Evolutionary conservation across 306 rosid species (phyloP), one percentile per base, ranked within the genome.

Genomic region (Vigna hirtella): DNA sequence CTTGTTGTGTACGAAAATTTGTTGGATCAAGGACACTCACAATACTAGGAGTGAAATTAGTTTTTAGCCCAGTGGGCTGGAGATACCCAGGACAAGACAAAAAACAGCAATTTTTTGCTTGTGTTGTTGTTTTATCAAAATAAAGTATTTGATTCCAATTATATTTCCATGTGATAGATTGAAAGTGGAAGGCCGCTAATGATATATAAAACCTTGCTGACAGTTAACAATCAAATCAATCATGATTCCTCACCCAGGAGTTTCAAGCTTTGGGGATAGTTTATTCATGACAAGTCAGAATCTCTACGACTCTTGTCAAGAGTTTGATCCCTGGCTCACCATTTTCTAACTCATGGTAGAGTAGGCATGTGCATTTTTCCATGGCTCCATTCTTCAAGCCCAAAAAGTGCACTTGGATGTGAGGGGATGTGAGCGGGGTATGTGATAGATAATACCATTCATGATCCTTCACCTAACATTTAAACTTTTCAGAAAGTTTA

Each of bases 111-210:
- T 24, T 58, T 26, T 61, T 34, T 30, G 47, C 63, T 32, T n/a
- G 55, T 4, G 52, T 14, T 68, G 67, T 30, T 69, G 38, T 63
- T 69, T 56, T 40, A 73, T 57, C 66, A 68, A 66, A 53, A 65
- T 66, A 24, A 55, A 63, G 43, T 72, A 65, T 72, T 66, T 56
- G 66, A 48, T 71, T 82, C 52, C 43, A 72, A 12, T 17, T 13
- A 59, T n/a, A 45, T 53, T 53, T 76, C 38, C 51, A 49, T 13
- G 28, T 12, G 13, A 59, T 50, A 64, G 40, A 36, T 38, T 36
- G 18, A 5, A 11, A 51, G 45, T 42, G 53, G 62, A 65, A 53
- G 52, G 56, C 51, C 18, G 32, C 53, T 12, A 43, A 52, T 24
- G 8, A 64, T 72, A n/a, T 17, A 62, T 52, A 67, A 72, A 51